phyloP scores from a whole-genome alignment of 768 basidiomycete species.

The Amanita phalloides region DNA sequence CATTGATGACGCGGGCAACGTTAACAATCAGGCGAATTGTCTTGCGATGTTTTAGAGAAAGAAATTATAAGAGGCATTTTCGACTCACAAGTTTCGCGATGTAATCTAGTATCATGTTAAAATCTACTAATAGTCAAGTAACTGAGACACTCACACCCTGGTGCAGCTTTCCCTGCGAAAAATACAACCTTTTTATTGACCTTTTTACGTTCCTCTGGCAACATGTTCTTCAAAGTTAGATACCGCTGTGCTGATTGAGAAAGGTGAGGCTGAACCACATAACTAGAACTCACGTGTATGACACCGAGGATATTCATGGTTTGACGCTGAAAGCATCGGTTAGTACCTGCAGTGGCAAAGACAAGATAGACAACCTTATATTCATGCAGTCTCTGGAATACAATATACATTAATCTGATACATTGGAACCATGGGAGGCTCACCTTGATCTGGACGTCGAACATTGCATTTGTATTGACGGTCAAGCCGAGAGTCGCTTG shows the following conservation, averaged over 20 bases:
- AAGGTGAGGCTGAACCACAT: not conserved
- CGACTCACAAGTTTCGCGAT: conserved; percentile 73
- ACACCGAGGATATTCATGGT: conserved; percentile 89
- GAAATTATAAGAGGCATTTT: not conserved
- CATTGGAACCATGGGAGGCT: conserved; percentile 6
- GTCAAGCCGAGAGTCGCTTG: conserved; percentile 58
- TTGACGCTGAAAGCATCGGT: conserved; percentile 50
- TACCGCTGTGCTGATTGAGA: conserved; percentile 48
- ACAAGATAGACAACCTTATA: conserved; percentile 49
- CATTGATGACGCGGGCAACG: conserved; percentile 70
- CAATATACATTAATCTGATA: not conserved
- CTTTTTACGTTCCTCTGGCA: conserved; percentile 69
- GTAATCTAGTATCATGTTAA: conserved; percentile 41
- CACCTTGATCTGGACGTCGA: conserved; percentile 87
- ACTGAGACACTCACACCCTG: conserved; percentile 51
- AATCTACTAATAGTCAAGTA: not conserved
- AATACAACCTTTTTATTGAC: conserved; percentile 84
- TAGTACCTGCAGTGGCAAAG: not conserved
- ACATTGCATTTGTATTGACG: conserved; percentile 70
- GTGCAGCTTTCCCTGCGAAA: conserved; percentile 97
- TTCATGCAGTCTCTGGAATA: conserved; percentile 75
- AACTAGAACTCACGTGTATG: conserved; percentile 49
- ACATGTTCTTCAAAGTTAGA: conserved; percentile 69
- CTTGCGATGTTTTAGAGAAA: conserved; percentile 19
- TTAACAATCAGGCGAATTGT: conserved; percentile 93